Conservation (phyloP, 805 yeast genomes). For the Pichia paraexigua region DNA sequence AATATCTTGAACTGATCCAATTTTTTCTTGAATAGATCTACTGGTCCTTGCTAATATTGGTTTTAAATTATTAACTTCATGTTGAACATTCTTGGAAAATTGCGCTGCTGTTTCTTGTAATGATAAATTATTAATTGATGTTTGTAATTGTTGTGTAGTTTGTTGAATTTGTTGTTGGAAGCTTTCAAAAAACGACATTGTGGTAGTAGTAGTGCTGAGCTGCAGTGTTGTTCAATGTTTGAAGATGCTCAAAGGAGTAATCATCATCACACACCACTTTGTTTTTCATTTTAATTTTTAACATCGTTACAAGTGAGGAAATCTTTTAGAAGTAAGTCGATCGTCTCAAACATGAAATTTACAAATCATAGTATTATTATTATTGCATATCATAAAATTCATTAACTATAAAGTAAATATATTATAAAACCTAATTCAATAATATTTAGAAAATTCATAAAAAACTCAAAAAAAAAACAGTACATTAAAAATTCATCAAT, state of each 20-base stretch:
- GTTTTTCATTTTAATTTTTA: too few relatives aligned
- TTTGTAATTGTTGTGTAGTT: slow-evolving; percentile 15
- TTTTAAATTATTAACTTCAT: slow-evolving; percentile 29
- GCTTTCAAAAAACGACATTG: slow-evolving; percentile 18
- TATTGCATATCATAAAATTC: too few relatives aligned
- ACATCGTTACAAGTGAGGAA: too few relatives aligned
- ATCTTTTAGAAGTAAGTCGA: background rate
- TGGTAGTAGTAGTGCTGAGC: background rate
- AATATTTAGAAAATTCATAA: background rate
- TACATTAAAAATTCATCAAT: background rate
- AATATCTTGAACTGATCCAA: slow-evolving; percentile 55
- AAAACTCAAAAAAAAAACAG: background rate
- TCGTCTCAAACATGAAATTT: background rate
- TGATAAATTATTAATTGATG: slow-evolving; percentile 25
- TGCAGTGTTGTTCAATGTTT: background rate
- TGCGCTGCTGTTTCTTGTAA: slow-evolving; percentile 30
- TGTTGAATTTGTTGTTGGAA: slow-evolving; percentile 18
- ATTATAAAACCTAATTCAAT: too few relatives aligned
- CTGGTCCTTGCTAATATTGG: slow-evolving; percentile 56
- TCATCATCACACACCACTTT: too few relatives aligned
- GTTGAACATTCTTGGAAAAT: slow-evolving; percentile 24
- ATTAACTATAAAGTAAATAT: background rate
- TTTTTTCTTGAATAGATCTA: slow-evolving; percentile 51
- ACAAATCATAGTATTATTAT: too few relatives aligned
- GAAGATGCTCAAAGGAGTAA: too few relatives aligned